phyloP scores from a whole-genome alignment of 331 rosid genomes.

The Pyrus hybrid region DNA sequence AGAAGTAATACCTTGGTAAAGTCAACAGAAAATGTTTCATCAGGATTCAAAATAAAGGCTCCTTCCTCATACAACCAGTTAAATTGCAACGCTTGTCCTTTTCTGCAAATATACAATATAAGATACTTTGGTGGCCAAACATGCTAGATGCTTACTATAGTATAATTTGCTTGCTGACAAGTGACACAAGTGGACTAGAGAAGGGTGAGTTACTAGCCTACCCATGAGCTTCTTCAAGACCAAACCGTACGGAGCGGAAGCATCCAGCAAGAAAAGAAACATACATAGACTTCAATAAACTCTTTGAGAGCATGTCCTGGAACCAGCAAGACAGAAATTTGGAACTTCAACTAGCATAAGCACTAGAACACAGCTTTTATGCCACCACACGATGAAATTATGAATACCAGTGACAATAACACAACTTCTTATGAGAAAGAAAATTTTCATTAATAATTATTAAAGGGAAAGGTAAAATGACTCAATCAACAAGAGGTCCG shows the following conservation, averaged over 20 bases:
- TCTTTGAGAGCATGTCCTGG: constrained; percentile 72
- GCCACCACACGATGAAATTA: neutral
- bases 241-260: constrained; percentile 75
- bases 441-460: neutral
- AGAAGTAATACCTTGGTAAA: constrained; percentile 58
- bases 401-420: neutral
- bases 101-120: constrained; percentile 43
- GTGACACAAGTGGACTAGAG: neutral
- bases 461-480: neutral
- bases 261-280: constrained; percentile 94
- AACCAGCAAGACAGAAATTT: neutral
- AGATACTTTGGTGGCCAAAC: constrained; percentile 19
- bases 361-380: neutral
- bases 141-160: neutral
- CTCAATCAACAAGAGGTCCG: neutral
- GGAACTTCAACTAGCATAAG: neutral
- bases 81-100: constrained; percentile 95
- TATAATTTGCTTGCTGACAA: neutral
- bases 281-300: constrained; percentile 75
- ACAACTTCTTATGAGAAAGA: neutral
- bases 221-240: constrained; percentile 95
- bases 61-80: constrained; percentile 84
- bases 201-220: constrained; percentile 27
- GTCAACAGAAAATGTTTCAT: constrained; percentile 64
- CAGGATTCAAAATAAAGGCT: constrained; percentile 56